Evolutionary conservation across 108 stramenopile genomes (phyloP), one percentile per base, ranked within the genome.

Genomic region (Chaetoceros muelleri): DNA sequence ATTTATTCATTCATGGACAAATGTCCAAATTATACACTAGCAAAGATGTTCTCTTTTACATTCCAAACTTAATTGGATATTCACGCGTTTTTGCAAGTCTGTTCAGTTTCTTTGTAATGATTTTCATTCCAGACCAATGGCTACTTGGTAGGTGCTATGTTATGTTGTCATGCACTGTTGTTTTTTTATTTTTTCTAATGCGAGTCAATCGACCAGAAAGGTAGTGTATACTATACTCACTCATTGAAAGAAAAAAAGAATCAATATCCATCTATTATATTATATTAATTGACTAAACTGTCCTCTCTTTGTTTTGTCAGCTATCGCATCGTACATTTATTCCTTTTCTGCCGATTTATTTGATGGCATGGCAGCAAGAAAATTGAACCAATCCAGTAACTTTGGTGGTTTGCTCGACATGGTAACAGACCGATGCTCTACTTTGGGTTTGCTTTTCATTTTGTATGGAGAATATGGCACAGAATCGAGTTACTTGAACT

Each of bases 371-470:
- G 93, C 90, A 18, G 97, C 97, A 22, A 72, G 97, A 28, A 85
- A 82, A 52, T 76, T 90, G 30, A 62, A 92, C 48, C 97, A 98
- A 71, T 78, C 74, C 40, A 87, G 85, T 24, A 63, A 69, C 24
- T 96, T 88, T 61, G 98, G 98, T 20, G 87, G 85, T 0, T 61
- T 97, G 20, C 67, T 98, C 31, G 98, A 98, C 62, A 98, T 98
- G 98, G 89, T 97, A 21, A 98, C 98, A 0, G 98, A 98, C 68
- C 71, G 98, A 34, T 93, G 89, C 63, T 80, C 94, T 30, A 98
- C 98, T 0, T 62, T 92, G 5, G 96, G 83, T 13, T 58, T 92
- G 55, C 69, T 92, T 7, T 79, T 72, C 23, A 72, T 82, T 48
- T 53, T 92, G 46, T 56, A 74, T 23, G 72, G 56, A 23, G 81